Base-by-base conservation (phyloP, 805 yeast species). In the Nakazawaea populi region DNA sequence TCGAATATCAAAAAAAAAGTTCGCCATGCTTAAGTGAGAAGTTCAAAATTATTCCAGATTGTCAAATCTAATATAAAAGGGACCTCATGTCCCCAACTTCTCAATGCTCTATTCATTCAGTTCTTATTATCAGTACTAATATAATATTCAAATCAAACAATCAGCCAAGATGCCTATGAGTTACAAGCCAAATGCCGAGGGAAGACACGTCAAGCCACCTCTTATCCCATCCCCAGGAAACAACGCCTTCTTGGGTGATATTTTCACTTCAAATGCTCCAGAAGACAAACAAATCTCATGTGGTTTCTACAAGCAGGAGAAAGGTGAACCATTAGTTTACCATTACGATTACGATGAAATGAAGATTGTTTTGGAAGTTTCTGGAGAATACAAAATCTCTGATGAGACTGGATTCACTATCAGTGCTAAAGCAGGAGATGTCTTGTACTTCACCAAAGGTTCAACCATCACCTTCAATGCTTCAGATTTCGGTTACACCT, bases 301-400 rank as follows among this genome's bases (percentile, higher is more conserved):
- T 63, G 90, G 90, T 48, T 83, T 84, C 72, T 84, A 79, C 76
- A 76, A 72, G 60, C 89, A 84, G 68, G 85, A 81, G 65, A 70
- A 71, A 51, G 89, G 89, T 53, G 82, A 79, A 64, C 79, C 85
- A 46, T 74, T 84, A 62, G 87, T 32, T 32, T 32, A 9, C 8
- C 35, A 32, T 32, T 11, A 8, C 3, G 35, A 32, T 32, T 32
- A 32, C 11, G 35, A 32, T 32, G 35, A 32, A 32, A 32, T 32
- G 8, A 32, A 32, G 2, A 9, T 32, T 11, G 35, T 9, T 32
- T 9, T 9, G 35, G 35, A 9, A 32, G 11, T 80, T 50, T 81
- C 77, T 58, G 88, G 88, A 57, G 81, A 78, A 60, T 83, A 79
- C 72, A 70, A 73, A 47, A 72, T 84, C 58, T 60, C 79, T 53